phyloP scores from a whole-genome alignment of 78 protist genomes.

The Creolimax fragrantissima region DNA sequence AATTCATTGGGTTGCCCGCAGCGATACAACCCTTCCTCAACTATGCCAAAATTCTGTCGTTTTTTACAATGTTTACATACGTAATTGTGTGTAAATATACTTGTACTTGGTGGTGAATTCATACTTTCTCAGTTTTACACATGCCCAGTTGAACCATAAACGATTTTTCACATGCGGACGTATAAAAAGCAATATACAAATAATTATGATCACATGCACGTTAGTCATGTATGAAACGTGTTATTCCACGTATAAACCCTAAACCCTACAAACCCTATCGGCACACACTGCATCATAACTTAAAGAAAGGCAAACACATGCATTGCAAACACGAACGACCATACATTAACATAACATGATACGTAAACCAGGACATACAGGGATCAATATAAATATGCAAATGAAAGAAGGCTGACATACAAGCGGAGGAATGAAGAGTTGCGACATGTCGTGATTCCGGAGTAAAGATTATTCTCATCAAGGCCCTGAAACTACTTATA shows the following conservation, averaged over 20 bases:
- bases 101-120: no score
- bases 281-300: no score
- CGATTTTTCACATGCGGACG: background rate
- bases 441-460: background rate
- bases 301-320: no score
- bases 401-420: background rate
- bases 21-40: slow-evolving; percentile 79
- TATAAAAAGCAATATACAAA: background rate
- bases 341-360: no score
- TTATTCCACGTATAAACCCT: no score
- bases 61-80: background rate
- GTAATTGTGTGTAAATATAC: background rate
- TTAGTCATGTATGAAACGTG: background rate
- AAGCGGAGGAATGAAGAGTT: background rate
- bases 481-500: background rate
- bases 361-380: no score
- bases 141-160: background rate
- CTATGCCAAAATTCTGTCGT: slow-evolving; percentile 68
- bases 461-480: background rate
- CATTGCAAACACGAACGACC: no score
- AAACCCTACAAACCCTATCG: no score
- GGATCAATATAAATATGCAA: no score
- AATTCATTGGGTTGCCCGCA: slow-evolving; percentile 76
- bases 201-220: background rate
- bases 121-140: background rate